Conservation (phyloP, 2,329 filamentous ascomycete genomes). For the Xylaria hypoxylon region DNA sequence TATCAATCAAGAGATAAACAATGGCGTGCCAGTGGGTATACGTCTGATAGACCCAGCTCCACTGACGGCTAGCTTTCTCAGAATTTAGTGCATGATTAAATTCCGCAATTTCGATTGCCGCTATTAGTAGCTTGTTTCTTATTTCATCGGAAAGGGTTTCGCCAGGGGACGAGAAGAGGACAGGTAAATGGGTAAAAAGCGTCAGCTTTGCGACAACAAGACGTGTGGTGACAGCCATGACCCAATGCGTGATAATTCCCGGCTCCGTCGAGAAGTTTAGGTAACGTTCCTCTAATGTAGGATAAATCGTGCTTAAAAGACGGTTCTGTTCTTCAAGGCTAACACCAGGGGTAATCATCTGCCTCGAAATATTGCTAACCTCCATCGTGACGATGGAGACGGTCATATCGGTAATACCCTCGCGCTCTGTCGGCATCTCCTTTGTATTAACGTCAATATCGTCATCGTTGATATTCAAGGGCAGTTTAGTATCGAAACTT, state of each 20-base stretch:
- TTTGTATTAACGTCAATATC: constrained; percentile 57
- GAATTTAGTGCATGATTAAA: constrained; percentile 74
- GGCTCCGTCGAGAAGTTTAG: constrained; percentile 54
- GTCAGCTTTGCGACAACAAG: constrained; percentile 83
- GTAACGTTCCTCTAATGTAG: constrained; percentile 56
- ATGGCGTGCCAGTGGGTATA: constrained; percentile 66
- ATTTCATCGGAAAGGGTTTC: constrained; percentile 57
- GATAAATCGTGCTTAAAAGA: constrained; percentile 41
- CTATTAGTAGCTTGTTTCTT: constrained; percentile 76
- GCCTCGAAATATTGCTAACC: constrained; percentile 53
- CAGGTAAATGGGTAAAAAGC: constrained; percentile 80
- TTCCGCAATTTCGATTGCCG: constrained; percentile 80
- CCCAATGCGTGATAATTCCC: constrained; percentile 54
- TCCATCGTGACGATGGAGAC: constrained; percentile 55
- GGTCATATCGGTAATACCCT: constrained; percentile 61
- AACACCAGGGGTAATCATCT: constrained; percentile 52
- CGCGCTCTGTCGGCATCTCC: constrained; percentile 52
- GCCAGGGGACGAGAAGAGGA: constrained; percentile 59
- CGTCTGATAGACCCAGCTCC: constrained; percentile 63
- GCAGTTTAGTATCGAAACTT: constrained; percentile 68
- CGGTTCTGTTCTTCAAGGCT: constrained; percentile 56
- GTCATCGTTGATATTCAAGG: constrained; percentile 61
- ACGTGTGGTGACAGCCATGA: constrained; percentile 68
- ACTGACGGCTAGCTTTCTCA: constrained; percentile 62
- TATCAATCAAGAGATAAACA: constrained; percentile 62